Conservation (phyloP, 2,329 filamentous ascomycete genomes). For the Aspergillus versicolor region DNA sequence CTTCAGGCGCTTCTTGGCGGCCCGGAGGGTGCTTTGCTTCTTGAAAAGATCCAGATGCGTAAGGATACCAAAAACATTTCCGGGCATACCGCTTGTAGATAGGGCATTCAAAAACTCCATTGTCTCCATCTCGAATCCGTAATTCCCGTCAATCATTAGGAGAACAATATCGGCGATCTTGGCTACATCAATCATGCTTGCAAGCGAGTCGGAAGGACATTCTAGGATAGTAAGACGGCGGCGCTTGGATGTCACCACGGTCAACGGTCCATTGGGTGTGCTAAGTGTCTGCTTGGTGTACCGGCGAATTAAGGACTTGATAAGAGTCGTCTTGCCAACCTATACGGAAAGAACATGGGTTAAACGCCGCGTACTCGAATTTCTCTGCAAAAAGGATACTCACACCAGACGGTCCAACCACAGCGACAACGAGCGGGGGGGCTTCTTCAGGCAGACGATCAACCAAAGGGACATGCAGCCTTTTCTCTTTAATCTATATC, state of each 20-base stretch:
- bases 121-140: slow-evolving; percentile 99
- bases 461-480: slow-evolving; percentile 92
- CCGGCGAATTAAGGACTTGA: slow-evolving; percentile 89
- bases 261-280: slow-evolving; percentile 86
- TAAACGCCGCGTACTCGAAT: neutral
- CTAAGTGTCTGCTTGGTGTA: slow-evolving; percentile 95
- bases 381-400: slow-evolving; percentile 19
- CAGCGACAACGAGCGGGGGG: slow-evolving; percentile 85
- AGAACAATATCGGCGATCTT: slow-evolving; percentile 97
- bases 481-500: slow-evolving; percentile 82
- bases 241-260: slow-evolving; percentile 94
- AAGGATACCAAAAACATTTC: slow-evolving; percentile 95
- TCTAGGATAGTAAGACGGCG: slow-evolving; percentile 93
- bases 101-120: slow-evolving; percentile 98
- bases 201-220: slow-evolving; percentile 89
- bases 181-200: slow-evolving; percentile 93
- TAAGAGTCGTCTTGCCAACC: slow-evolving; percentile 86
- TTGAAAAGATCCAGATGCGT: slow-evolving; percentile 95
- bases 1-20: slow-evolving; percentile 95
- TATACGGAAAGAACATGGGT: slow-evolving; percentile 16
- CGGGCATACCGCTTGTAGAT: slow-evolving; percentile 93
- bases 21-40: slow-evolving; percentile 86
- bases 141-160: slow-evolving; percentile 98
- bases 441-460: slow-evolving; percentile 95
- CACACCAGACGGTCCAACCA: slow-evolving; percentile 92